phyloP scores from a whole-genome alignment of 352 stramenopile genomes.

The Pythium sp. region DNA sequence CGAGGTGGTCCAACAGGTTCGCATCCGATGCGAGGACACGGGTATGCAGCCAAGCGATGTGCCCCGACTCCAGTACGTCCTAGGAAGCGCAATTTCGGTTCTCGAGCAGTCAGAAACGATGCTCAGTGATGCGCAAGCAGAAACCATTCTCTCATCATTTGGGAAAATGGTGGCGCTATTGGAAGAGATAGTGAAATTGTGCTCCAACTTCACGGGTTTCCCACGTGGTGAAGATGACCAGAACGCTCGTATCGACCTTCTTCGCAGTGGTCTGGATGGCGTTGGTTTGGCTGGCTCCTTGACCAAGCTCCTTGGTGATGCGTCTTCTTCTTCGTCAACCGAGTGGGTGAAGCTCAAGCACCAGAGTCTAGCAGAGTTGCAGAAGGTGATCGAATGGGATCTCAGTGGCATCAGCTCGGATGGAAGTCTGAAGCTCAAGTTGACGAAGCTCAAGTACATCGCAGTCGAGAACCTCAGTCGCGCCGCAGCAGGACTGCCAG shows the following conservation, averaged over 20 bases:
- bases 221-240: slow-evolving; percentile 39
- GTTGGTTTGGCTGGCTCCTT: slow-evolving; percentile 34
- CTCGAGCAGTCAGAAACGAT: slow-evolving; percentile 16
- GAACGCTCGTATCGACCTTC: slow-evolving; percentile 33
- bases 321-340: background rate
- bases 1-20: slow-evolving; percentile 23
- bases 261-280: slow-evolving; percentile 43
- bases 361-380: slow-evolving; percentile 25
- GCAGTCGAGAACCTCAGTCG: slow-evolving; percentile 42
- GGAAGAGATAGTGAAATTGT: slow-evolving; percentile 22
- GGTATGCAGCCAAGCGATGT: slow-evolving; percentile 9
- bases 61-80: slow-evolving; percentile 30
- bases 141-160: slow-evolving; percentile 27
- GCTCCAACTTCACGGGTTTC: slow-evolving; percentile 33
- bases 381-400: slow-evolving; percentile 44
- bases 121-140: slow-evolving; percentile 18
- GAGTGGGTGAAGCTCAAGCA: slow-evolving; percentile 38
- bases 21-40: slow-evolving; percentile 19
- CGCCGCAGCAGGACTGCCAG: slow-evolving; percentile 27
- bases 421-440: slow-evolving; percentile 38
- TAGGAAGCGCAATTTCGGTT: slow-evolving; percentile 34
- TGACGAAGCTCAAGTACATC: slow-evolving; percentile 33
- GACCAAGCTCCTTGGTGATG: slow-evolving; percentile 21
- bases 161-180: slow-evolving; percentile 28
- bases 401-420: slow-evolving; percentile 34